A percentile compares a stretch with the other conserved stretches of the same genome.
Evolutionary conservation across 495 filamentous ascomycete genomes (phyloP).

Genomic region (Penicillium turbatum): DNA sequence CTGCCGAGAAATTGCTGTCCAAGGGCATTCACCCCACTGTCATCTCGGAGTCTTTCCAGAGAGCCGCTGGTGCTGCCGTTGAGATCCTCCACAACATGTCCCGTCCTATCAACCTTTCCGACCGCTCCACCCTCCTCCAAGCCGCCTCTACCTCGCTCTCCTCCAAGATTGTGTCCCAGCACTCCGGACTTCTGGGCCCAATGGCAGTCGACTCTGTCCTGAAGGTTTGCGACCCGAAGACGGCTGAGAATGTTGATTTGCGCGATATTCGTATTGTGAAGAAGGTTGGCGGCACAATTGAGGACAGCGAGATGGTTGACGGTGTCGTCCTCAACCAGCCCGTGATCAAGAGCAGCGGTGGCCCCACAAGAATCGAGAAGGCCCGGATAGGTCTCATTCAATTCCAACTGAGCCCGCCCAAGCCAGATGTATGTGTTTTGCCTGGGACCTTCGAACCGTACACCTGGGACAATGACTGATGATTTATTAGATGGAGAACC

Average conservation of each 20-base stretch:
- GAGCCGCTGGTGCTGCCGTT: conserved; percentile 83
- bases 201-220: conserved; percentile 97
- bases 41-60: conserved; percentile 96
- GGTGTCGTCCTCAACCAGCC: conserved; percentile 88
- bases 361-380: conserved; percentile 92
- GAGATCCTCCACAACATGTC: conserved; percentile 92
- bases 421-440: conserved; percentile 73
- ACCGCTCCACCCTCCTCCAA: conserved; percentile 86
- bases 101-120: conserved; percentile 82
- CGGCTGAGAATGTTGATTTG: conserved; percentile 92
- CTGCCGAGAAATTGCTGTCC: conserved; percentile 79
- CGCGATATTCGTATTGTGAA: conserved; percentile 95
- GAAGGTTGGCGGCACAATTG: conserved; percentile 97
- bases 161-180: conserved; percentile 96
- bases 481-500: conserved; percentile 84
- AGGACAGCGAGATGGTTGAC: conserved; percentile 96
- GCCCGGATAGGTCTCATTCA: conserved; percentile 95
- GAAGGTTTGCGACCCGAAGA: conserved; percentile 91
- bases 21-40: conserved; percentile 97
- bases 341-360: conserved; percentile 89
- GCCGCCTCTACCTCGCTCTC: conserved; percentile 96
- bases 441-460: neutral
- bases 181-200: conserved; percentile 84
- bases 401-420: conserved; percentile 96
- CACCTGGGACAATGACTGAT: neutral